phyloP scores from a whole-genome alignment of 805 yeast genomes.

The Metschnikowia orientalis region DNA sequence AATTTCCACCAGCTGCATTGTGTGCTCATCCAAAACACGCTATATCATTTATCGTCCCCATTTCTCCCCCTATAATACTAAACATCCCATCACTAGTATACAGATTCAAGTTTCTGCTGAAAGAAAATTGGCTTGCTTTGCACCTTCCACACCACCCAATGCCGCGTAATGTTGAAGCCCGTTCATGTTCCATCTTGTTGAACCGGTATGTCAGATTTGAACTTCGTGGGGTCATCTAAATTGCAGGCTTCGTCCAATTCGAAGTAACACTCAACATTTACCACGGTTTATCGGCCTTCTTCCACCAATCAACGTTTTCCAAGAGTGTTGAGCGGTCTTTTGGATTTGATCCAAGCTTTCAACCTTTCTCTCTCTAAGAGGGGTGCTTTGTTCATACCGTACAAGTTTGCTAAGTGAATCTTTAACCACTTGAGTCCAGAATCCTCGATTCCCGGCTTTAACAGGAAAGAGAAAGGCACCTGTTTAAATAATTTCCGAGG shows the following conservation, averaged over 20 bases:
- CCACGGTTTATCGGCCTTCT: constrained; percentile 76
- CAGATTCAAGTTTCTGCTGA: constrained; percentile 68
- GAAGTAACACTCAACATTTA: constrained; percentile 69
- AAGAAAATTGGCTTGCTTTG: constrained; percentile 68
- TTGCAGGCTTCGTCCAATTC: constrained; percentile 61
- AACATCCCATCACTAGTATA: too few relatives aligned
- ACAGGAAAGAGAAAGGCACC: constrained; percentile 73
- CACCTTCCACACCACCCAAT: constrained; percentile 84
- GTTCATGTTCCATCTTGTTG: constrained; percentile 88
- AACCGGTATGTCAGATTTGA: constrained; percentile 67
- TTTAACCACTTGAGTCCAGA: constrained; percentile 70
- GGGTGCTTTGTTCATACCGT: constrained; percentile 71
- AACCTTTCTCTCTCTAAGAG: constrained; percentile 58
- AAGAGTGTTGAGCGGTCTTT: constrained; percentile 64
- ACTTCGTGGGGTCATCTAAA: constrained; percentile 60
- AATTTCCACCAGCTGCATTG: too few relatives aligned
- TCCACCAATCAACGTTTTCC: constrained; percentile 61
- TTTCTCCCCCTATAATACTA: too few relatives aligned
- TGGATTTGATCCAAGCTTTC: constrained; percentile 50
- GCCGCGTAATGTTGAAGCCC: constrained; percentile 88
- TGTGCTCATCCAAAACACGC: too few relatives aligned
- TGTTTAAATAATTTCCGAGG: constrained; percentile 71
- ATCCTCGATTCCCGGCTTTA: constrained; percentile 64
- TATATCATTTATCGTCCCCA: too few relatives aligned
- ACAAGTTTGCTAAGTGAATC: constrained; percentile 68